Conservation (phyloP, 371 early-diverging fungal species). For the Syncephalastrum sp. region DNA sequence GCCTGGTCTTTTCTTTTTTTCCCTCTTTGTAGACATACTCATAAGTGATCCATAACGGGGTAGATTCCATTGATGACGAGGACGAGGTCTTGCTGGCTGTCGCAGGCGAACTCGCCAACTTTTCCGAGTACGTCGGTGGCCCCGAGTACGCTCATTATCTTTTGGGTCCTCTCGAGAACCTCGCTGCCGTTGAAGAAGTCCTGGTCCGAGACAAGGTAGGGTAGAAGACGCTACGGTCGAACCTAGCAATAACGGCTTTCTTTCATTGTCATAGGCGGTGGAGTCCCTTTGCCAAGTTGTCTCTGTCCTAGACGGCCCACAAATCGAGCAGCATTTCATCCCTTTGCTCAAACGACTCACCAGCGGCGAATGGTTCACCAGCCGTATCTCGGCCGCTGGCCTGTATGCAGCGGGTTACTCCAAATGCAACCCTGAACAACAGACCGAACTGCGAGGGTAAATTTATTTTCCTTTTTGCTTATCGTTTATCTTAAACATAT, state of each 20-base stretch:
- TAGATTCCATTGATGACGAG: slow-evolving; percentile 97
- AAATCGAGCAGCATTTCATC: slow-evolving; percentile 85
- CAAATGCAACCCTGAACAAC: slow-evolving; percentile 65
- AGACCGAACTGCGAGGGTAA: slow-evolving; percentile 84
- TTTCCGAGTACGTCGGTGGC: slow-evolving; percentile 92
- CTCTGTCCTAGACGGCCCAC: slow-evolving; percentile 64
- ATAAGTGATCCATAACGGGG: not conserved
- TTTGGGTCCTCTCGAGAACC: slow-evolving; percentile 88
- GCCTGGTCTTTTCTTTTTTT: too few relatives aligned
- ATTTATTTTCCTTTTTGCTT: slow-evolving; percentile 2
- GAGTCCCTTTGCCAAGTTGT: slow-evolving; percentile 87
- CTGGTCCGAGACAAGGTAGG: slow-evolving; percentile 94
- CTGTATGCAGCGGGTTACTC: slow-evolving; percentile 85
- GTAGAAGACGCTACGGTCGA: too few relatives aligned
- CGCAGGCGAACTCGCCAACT: slow-evolving; percentile 91
- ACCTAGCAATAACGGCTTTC: not conserved
- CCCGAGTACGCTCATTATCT: slow-evolving; percentile 82
- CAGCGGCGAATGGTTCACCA: slow-evolving; percentile 97
- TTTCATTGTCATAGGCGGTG: slow-evolving; percentile 72
- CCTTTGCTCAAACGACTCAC: slow-evolving; percentile 91
- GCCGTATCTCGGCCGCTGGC: slow-evolving; percentile 90
- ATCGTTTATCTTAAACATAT: slow-evolving; percentile 1
- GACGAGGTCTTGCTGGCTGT: slow-evolving; percentile 93
- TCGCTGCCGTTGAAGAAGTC: slow-evolving; percentile 96
- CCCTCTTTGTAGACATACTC: too few relatives aligned